phyloP scores from a whole-genome alignment of 768 basidiomycete species.

The Mycena haematopus region DNA sequence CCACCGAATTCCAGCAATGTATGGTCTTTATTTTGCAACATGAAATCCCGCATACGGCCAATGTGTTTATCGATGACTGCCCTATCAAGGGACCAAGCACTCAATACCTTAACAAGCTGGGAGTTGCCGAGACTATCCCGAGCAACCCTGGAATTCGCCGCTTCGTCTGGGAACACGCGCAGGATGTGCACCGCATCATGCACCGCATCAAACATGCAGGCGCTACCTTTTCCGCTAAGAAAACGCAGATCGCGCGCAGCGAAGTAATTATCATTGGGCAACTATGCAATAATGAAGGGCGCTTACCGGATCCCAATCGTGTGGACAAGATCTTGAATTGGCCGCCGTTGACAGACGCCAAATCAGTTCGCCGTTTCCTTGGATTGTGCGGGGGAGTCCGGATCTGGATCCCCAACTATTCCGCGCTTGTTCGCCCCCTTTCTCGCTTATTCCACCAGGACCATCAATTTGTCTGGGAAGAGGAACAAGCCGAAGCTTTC shows the following conservation, averaged over 20 bases:
- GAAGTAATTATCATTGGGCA: conserved; percentile 34
- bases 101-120: conserved; percentile 33
- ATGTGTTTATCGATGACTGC: conserved; percentile 42
- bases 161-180: conserved; percentile 48
- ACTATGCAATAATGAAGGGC: background rate
- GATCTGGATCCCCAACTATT: conserved; percentile 1
- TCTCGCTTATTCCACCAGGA: conserved; percentile 32
- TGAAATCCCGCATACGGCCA: conserved; percentile 32
- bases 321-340: conserved; percentile 8
- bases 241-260: conserved; percentile 31
- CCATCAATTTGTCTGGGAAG: conserved; percentile 38
- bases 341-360: background rate
- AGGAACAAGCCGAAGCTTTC: conserved; percentile 29
- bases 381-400: conserved; percentile 4
- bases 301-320: background rate
- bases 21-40: conserved; percentile 41
- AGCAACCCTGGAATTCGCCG: conserved; percentile 38
- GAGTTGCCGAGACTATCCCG: conserved; percentile 30
- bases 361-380: background rate
- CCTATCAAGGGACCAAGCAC: conserved; percentile 40
- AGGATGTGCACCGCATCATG: conserved; percentile 40
- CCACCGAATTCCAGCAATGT: conserved; percentile 39
- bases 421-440: conserved; percentile 30
- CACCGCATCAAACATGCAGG: conserved; percentile 40
- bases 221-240: conserved; percentile 42